Base-by-base conservation (phyloP, 2,329 filamentous ascomycete species). In the Fusarium sp. region DNA sequence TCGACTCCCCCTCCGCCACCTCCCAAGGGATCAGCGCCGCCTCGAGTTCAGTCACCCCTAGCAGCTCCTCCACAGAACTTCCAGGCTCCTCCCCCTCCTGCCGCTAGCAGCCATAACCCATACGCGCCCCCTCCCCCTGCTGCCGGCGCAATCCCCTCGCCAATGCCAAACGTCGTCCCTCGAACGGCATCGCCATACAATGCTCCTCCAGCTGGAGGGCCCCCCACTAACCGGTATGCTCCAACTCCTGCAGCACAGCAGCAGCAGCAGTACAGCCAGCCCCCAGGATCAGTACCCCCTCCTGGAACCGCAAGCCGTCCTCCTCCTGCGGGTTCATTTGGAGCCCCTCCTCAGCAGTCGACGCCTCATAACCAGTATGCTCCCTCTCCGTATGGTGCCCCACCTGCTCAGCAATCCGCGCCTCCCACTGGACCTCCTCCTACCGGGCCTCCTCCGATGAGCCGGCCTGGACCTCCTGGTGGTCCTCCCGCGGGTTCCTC, bases 111-210 rank as follows among this genome's bases (percentile, higher is more conserved):
- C 18, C 92, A 92, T 38, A 83, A 78, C 68, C 80, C 80, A 54
- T 83, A 83, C 44, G 79, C 80, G 35, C 85, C 90, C 45, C 88
- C 35, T 88, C 90, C 66, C 83, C 90, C 54, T 83, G 88, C 46
- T 85, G 83, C 87, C 5, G 93, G 95, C 73, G 89, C 90, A 13
- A 91, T 91, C 44, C 84, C 89, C 56, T 83, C 86, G 10, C 82
- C 86, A 64, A 74, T 81, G 56, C 88, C 88, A 46, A 86, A 90
- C 44, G 87, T 89, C 23, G 87, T 93, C 55, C 88, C 90, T 26
- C 90, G 94, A 70, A 94, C 92, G 32, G 87, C 92, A 7, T 97
- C 95, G 30, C 95, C 95, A 9, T 98, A 97, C 81, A 94, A 95
- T 76, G 89, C 92, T 40, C 92, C 95, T 58, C 93, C 93, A 10